These are phyloP conservation scores for Leccinum arenicola DNA, from an alignment of 768 basidiomycete genomes.

Conservation along the genomic window DNA sequence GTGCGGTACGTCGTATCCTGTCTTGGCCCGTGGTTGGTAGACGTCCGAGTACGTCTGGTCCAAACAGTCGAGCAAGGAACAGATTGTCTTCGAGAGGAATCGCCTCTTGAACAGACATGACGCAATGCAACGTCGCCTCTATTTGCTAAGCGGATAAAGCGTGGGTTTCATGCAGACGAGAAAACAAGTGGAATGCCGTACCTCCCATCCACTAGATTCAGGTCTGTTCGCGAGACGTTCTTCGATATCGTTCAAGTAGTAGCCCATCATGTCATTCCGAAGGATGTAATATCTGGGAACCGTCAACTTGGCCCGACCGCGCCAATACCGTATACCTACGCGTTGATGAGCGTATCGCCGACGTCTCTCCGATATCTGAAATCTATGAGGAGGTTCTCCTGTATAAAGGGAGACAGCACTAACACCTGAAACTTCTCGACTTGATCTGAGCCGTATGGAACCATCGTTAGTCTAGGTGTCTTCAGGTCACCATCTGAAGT, in stretches of 20 bases:
- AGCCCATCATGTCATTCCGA: slow-evolving; percentile 77
- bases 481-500: not conserved
- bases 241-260: slow-evolving; percentile 59
- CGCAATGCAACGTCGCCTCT: slow-evolving; percentile 83
- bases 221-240: slow-evolving; percentile 47
- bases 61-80: slow-evolving; percentile 64
- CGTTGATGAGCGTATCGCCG: slow-evolving; percentile 85
- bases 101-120: slow-evolving; percentile 86
- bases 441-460: slow-evolving; percentile 51
- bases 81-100: slow-evolving; percentile 56
- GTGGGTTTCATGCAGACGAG: not conserved
- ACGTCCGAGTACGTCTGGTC: slow-evolving; percentile 63
- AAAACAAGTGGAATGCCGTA: slow-evolving; percentile 25
- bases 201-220: slow-evolving; percentile 71
- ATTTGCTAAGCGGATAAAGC: slow-evolving; percentile 55
- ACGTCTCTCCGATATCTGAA: slow-evolving; percentile 78
- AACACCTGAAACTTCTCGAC: slow-evolving; percentile 77
- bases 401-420: slow-evolving; percentile 24
- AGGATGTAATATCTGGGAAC: slow-evolving; percentile 77
- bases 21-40: slow-evolving; percentile 63
- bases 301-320: slow-evolving; percentile 7
- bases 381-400: slow-evolving; percentile 2
- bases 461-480: slow-evolving; percentile 6
- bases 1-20: slow-evolving; percentile 68
- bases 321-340: slow-evolving; percentile 45